phyloP scores from a whole-genome alignment of 1,284 basidiomycete species.

The Sphagnurus paluster region DNA sequence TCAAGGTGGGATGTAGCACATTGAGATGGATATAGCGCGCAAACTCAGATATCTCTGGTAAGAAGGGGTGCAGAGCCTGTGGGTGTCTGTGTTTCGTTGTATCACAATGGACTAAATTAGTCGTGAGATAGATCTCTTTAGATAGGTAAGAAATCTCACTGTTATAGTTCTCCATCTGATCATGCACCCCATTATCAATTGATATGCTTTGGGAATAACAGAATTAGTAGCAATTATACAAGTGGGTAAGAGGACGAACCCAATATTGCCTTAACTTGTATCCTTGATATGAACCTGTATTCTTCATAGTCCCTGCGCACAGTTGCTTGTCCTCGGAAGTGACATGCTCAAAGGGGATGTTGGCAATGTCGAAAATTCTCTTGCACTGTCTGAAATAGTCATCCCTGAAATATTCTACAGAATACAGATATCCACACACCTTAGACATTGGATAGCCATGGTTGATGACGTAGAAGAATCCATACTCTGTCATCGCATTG shows the following conservation, averaged over 20 bases:
- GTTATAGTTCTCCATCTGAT: conserved; percentile 61
- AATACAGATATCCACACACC: conserved; percentile 27
- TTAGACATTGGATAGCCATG: conserved; percentile 51
- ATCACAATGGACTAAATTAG: conserved; percentile 44
- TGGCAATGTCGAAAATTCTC: conserved; percentile 64
- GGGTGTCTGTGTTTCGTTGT: conserved; percentile 47
- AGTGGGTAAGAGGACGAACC: conserved; percentile 32
- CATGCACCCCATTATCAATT: conserved; percentile 54
- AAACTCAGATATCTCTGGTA: conserved; percentile 60
- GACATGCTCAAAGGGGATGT: conserved; percentile 57
- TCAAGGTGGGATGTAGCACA: conserved; percentile 49
- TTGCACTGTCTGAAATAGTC: conserved; percentile 35
- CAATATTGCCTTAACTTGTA: conserved; percentile 59
- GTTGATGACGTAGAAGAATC: conserved; percentile 65
- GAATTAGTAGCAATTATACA: background rate
- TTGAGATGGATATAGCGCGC: conserved; percentile 50
- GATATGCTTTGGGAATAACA: conserved; percentile 37
- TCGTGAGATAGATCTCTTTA: background rate
- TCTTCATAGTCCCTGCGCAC: conserved; percentile 50
- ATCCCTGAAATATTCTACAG: background rate
- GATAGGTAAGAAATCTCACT: conserved; percentile 32
- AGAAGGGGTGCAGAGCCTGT: conserved; percentile 48
- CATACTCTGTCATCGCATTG: conserved; percentile 58
- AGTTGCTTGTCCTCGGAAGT: conserved; percentile 54
- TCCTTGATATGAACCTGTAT: conserved; percentile 55